phyloP scores from a whole-genome alignment of 2,329 filamentous ascomycete genomes.

The Penicillium italicum region DNA sequence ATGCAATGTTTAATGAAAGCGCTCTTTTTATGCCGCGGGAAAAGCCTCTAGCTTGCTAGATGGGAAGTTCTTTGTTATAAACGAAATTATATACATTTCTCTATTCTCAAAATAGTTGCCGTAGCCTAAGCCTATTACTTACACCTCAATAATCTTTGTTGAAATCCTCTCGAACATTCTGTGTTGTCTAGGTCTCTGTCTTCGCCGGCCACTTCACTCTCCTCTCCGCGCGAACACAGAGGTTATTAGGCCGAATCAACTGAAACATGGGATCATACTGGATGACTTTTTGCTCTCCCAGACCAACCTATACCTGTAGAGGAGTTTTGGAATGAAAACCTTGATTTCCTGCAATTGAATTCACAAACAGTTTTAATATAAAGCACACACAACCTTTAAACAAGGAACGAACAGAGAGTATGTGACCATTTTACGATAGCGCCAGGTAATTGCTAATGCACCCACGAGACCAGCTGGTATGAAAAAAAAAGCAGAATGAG shows the following conservation, averaged over 20 bases:
- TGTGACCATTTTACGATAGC: too few relatives aligned
- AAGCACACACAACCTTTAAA: too few relatives aligned
- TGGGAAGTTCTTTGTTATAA: background rate
- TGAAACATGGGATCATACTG: constrained; percentile 36
- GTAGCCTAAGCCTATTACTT: too few relatives aligned
- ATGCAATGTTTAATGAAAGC: background rate
- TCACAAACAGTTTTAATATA: too few relatives aligned
- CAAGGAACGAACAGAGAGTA: too few relatives aligned
- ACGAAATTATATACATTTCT: background rate
- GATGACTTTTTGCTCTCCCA: constrained; percentile 50
- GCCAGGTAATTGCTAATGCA: too few relatives aligned
- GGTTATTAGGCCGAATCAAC: constrained; percentile 27
- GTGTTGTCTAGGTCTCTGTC: background rate
- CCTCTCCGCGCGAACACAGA: constrained; percentile 23
- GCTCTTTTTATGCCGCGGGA: background rate
- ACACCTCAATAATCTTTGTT: background rate
- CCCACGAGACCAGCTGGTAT: too few relatives aligned
- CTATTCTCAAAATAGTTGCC: background rate
- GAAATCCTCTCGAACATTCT: background rate
- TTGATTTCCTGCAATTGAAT: constrained; percentile 59
- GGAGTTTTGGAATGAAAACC: constrained; percentile 53
- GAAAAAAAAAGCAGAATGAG: too few relatives aligned
- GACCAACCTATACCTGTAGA: constrained; percentile 57
- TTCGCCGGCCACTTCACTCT: constrained; percentile 16
- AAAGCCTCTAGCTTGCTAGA: too few relatives aligned